phyloP scores from a whole-genome alignment of 352 stramenopile species.

The Sclerospora graminicola region DNA sequence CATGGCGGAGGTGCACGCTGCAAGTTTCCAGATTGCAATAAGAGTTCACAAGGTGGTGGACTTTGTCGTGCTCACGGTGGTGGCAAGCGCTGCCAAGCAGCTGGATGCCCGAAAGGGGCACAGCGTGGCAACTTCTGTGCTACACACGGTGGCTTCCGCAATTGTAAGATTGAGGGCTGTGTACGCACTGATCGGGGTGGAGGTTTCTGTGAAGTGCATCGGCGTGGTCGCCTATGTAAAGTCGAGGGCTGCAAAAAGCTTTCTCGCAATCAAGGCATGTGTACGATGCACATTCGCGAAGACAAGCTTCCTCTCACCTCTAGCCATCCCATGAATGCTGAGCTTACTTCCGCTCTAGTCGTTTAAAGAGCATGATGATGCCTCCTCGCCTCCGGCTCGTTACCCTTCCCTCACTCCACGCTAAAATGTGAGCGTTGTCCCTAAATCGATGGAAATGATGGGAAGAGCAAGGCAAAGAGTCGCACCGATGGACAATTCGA shows the following conservation, averaged over 20 bases:
- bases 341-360: slow-evolving; percentile 3
- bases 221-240: slow-evolving; percentile 69
- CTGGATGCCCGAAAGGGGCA: slow-evolving; percentile 64
- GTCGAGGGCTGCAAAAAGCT: slow-evolving; percentile 84
- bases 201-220: slow-evolving; percentile 81
- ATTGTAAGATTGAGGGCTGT: slow-evolving; percentile 79
- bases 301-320: slow-evolving; percentile 39
- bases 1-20: slow-evolving; percentile 76
- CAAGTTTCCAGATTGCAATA: slow-evolving; percentile 78
- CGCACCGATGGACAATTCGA: too few species aligned
- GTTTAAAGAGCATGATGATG: slow-evolving; percentile 4
- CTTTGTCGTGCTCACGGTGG: slow-evolving; percentile 71
- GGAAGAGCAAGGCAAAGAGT: too few species aligned
- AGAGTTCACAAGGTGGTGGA: slow-evolving; percentile 67
- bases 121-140: slow-evolving; percentile 82
- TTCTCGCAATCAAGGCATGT: slow-evolving; percentile 80
- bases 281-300: slow-evolving; percentile 84
- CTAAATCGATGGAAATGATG: too few species aligned
- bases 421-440: too few species aligned
- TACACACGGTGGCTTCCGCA: slow-evolving; percentile 77
- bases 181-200: slow-evolving; percentile 73
- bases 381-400: too few species aligned
- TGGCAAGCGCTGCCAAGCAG: slow-evolving; percentile 66
- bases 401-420: too few species aligned
- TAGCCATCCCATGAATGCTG: not conserved